Base-by-base conservation (phyloP, 768 basidiomycete genomes). In the Fomitopsis pulvina region DNA sequence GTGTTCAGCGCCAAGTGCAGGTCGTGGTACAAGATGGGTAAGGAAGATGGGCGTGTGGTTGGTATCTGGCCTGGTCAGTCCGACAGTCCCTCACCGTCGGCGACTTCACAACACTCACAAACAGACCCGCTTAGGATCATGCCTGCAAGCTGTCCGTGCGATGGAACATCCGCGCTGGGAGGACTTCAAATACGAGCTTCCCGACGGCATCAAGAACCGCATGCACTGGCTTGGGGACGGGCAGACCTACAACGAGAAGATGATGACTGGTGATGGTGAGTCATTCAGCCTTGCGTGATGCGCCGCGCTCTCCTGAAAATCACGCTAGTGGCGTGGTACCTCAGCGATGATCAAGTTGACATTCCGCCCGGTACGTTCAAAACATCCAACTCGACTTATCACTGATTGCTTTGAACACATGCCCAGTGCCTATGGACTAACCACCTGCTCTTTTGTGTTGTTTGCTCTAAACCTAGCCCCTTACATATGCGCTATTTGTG, bases 11-110 rank as follows among this genome's bases (percentile, higher is more conserved):
- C 74, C 42, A 76, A 76, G 53, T 83, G 81, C 55, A 66, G 73
- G 12, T 79, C 79, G 27, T 85, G 83, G 81, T 84, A 83, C 58
- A 83, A 83, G 58, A 68, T 65, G 37, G 80, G 80, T 4, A 76
- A 75, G 53, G 75, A 75, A 53, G 77, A 79, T 61, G 81, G 82
- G 1, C 72, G 77, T 1, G 66, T 83, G 7, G 72, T 74, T 21
- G 79, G 70, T 0, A 66, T 85, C 6, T 85, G 79, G 79, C 81
- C 82, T 16, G 79, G 79, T 78, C 57, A 22, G 67, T 6, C 32
- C 29, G 66, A 42, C 34, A 18, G 7, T 52, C 26, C 14, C 45
- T 12, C 41, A 2, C n/a, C 10, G 14, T 7, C 29, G 10, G 18
- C 29, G 22, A 43, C 42, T 37, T 29, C 29, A 12, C 16, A 10